Base-by-base conservation (phyloP, 257 asterid species). In the Avicennia marina region DNA sequence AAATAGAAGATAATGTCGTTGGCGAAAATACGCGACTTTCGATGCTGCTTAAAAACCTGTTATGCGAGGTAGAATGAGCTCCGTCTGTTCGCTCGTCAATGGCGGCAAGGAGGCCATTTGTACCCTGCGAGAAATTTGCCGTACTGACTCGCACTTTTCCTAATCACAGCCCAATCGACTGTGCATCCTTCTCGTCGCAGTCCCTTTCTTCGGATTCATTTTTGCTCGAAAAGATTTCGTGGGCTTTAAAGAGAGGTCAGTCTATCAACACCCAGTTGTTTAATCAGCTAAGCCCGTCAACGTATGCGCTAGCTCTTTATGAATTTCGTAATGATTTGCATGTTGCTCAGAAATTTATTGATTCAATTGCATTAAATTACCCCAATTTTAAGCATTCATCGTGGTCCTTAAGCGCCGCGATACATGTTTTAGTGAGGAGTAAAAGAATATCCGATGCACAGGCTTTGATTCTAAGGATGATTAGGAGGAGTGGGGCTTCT, bases 351-450 rank as follows among this genome's bases (percentile, higher is more conserved):
- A 79, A 65, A 43, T 81, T 87, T 54, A 64, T 87, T 29, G 85
- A 87, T 68, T 70, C 49, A 19, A 36, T 79, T 19, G 68, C 85
- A 6, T 6, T 43, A 42, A 75, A 68, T 55, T 67, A 34, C 71
- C 85, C 96, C 1, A 78, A 70, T 72, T 81, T 84, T 67, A 80
- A 68, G 78, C 94, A 87, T 75, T 74, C 85, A 0, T 72, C 87
- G 13, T 11, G 43, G 46, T 87, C 96, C 2, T 46, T 80, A 40
- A 74, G 91, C 67, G 81, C 85, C 18, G 80, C 82, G n/a, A 58
- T 78, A 27, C 94, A 79, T 58, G 32, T 74, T 21, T 69, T 84
- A 42, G 76, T 84, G 60, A 73, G 75, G 56, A 64, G 81, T 61
- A 78, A 58, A 62, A 78, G 94, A 53, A 15, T 65, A 22, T 70